Conservation (phyloP, 768 basidiomycete species). For the Vararia minispora region DNA sequence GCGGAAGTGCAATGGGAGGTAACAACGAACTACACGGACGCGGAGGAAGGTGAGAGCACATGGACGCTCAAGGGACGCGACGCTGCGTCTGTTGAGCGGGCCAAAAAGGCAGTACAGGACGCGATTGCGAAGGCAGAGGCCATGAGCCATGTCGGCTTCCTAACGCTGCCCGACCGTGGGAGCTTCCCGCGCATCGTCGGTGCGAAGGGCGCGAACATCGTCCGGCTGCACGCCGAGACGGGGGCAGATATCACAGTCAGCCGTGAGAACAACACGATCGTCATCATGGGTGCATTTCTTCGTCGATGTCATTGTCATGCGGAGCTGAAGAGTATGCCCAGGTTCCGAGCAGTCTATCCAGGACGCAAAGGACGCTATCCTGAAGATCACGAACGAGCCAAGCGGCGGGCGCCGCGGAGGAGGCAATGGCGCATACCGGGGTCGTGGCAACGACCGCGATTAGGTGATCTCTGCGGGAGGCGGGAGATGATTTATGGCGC, state of each 20-base stretch:
- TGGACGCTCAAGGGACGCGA: slow-evolving; percentile 84
- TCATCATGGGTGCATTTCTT: slow-evolving; percentile 62
- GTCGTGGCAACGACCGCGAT: no score
- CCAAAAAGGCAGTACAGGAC: slow-evolving; percentile 51
- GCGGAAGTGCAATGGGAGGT: slow-evolving; percentile 65
- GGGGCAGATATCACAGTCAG: slow-evolving; percentile 89
- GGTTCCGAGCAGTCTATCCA: slow-evolving; percentile 59
- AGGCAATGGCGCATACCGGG: no score
- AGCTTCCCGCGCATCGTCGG: slow-evolving; percentile 92
- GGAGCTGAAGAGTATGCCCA: slow-evolving; percentile 20
- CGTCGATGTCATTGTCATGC: neutral
- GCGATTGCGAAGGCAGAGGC: slow-evolving; percentile 62
- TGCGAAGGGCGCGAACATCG: slow-evolving; percentile 81
- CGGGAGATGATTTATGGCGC: no score
- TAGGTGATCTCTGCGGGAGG: no score
- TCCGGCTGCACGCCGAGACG: slow-evolving; percentile 78
- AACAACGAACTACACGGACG: slow-evolving; percentile 63
- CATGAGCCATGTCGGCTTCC: slow-evolving; percentile 74
- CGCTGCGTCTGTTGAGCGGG: slow-evolving; percentile 65
- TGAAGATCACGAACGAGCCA: slow-evolving; percentile 33
- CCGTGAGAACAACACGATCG: slow-evolving; percentile 78
- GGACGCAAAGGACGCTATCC: slow-evolving; percentile 69
- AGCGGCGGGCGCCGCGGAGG: slow-evolving; percentile 16
- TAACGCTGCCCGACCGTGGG: slow-evolving; percentile 72
- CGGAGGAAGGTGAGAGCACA: slow-evolving; percentile 71